Conservation (phyloP, 371 early-diverging fungal genomes). For the Catenaria anguillulae region DNA sequence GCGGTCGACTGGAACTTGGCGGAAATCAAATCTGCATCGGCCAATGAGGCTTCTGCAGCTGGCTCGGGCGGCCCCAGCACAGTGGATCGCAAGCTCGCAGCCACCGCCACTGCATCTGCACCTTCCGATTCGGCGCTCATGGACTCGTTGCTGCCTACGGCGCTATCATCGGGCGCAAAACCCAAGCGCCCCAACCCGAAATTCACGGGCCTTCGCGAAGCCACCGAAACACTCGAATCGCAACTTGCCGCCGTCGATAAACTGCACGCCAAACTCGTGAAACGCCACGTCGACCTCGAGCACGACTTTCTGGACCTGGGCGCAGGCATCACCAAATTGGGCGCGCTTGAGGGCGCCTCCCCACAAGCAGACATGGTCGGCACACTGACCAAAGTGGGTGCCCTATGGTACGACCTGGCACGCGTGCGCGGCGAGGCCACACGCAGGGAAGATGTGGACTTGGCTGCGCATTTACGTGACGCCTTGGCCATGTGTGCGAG, state of each 20-base stretch:
- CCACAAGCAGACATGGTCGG: slow-evolving; percentile 53
- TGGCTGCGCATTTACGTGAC: slow-evolving; percentile 62
- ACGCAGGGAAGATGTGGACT: slow-evolving; percentile 54
- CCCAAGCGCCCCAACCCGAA: slow-evolving; percentile 71
- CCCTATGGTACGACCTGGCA: slow-evolving; percentile 42
- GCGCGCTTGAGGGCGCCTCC: slow-evolving; percentile 42
- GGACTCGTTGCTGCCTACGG: slow-evolving; percentile 43
- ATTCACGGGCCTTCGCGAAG: slow-evolving; percentile 66
- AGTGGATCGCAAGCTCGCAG: neutral
- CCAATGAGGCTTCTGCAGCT: no score
- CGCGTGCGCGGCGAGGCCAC: slow-evolving; percentile 36
- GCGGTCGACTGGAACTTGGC: slow-evolving; percentile 44
- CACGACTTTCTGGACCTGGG: slow-evolving; percentile 66
- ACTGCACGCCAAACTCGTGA: slow-evolving; percentile 52
- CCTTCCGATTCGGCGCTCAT: slow-evolving; percentile 16
- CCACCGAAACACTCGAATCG: slow-evolving; percentile 63
- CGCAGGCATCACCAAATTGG: slow-evolving; percentile 48
- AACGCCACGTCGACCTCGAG: slow-evolving; percentile 60
- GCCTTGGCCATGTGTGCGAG: slow-evolving; percentile 72
- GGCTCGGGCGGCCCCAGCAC: neutral
- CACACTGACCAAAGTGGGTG: slow-evolving; percentile 45
- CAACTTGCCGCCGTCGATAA: slow-evolving; percentile 62
- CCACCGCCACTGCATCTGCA: neutral
- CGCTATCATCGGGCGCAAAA: slow-evolving; percentile 74
- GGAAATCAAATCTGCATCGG: neutral